Percentiles rank a stretch among this genome's conserved stretches.
Conservation (phyloP, 106 monocot genomes). For the Phalaenopsis equestris region DNA sequence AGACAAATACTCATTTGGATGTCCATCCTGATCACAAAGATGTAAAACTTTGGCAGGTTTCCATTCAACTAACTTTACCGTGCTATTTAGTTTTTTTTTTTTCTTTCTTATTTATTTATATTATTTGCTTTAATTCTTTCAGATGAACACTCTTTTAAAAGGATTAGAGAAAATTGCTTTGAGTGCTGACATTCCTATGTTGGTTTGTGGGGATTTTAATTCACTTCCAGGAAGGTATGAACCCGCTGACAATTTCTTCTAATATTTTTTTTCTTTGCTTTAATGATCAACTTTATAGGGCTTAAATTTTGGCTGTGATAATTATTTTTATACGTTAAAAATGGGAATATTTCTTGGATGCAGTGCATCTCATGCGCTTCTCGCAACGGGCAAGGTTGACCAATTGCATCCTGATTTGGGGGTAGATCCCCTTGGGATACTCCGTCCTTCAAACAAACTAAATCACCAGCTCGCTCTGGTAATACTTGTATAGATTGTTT, state of each 20-base stretch:
- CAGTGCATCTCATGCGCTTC: constrained; percentile 81
- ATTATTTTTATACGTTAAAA: background rate
- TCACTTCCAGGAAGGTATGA: constrained; percentile 78
- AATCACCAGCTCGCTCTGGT: constrained; percentile 90
- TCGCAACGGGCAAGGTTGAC: constrained; percentile 83
- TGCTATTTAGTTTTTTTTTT: background rate
- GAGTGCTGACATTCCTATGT: constrained; percentile 88
- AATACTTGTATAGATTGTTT: constrained; percentile 5
- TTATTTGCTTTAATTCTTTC: background rate
- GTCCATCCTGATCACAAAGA: constrained; percentile 53
- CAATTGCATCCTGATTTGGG: constrained; percentile 73
- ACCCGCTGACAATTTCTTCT: background rate
- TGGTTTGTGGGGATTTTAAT: constrained; percentile 99
- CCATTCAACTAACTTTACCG: background rate
- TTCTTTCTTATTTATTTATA: background rate
- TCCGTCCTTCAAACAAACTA: constrained; percentile 61
- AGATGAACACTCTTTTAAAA: constrained; percentile 95
- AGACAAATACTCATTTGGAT: constrained; percentile 58
- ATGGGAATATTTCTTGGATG: constrained; percentile 16
- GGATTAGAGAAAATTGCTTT: constrained; percentile 92
- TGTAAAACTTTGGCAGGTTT: constrained; percentile 95
- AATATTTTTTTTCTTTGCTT: background rate
- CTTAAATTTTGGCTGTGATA: background rate
- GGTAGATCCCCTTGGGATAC: constrained; percentile 70
- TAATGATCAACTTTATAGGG: background rate